These are phyloP conservation scores for Phytophthora multivora DNA, from an alignment of 352 stramenopile species.

Conservation along the genomic window DNA sequence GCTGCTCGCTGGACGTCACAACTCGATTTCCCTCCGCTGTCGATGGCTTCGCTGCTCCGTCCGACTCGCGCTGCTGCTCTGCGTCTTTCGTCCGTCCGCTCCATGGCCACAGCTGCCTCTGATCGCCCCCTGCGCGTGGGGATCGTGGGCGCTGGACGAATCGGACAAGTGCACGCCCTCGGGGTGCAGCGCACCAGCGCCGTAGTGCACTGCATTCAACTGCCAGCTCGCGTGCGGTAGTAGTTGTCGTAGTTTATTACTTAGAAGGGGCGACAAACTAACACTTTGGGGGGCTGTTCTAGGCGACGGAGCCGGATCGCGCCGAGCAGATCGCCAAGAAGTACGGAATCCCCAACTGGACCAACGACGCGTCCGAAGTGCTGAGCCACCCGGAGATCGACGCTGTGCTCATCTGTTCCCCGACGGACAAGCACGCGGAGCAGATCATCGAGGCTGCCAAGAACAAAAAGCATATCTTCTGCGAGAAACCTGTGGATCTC, in stretches of 20 bases:
- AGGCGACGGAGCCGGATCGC: conserved; percentile 27
- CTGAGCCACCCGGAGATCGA: conserved; percentile 93
- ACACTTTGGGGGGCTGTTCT: conserved; percentile 1
- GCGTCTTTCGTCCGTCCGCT: conserved; percentile 13
- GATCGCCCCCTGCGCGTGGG: conserved; percentile 54
- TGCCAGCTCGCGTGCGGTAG: conserved; percentile 22
- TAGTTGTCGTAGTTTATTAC: background rate
- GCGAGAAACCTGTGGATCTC: conserved; percentile 96
- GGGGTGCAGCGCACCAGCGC: conserved; percentile 53
- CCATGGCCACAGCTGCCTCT: conserved; percentile 17
- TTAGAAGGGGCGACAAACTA: background rate
- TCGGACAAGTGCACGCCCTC: conserved; percentile 65
- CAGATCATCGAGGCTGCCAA: conserved; percentile 94
- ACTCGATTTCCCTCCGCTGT: background rate
- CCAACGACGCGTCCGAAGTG: conserved; percentile 88
- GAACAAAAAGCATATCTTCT: conserved; percentile 95
- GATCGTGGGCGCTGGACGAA: conserved; percentile 73
- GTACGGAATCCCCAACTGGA: conserved; percentile 69
- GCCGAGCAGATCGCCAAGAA: conserved; percentile 42
- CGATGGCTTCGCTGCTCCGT: conserved; percentile 10
- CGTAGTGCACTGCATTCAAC: conserved; percentile 50
- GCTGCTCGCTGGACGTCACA: background rate
- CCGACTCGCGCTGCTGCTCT: conserved; percentile 3
- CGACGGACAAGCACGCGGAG: conserved; percentile 92
- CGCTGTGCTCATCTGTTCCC: conserved; percentile 97